phyloP scores from a whole-genome alignment of 768 basidiomycete genomes.

The Boletus sp. region DNA sequence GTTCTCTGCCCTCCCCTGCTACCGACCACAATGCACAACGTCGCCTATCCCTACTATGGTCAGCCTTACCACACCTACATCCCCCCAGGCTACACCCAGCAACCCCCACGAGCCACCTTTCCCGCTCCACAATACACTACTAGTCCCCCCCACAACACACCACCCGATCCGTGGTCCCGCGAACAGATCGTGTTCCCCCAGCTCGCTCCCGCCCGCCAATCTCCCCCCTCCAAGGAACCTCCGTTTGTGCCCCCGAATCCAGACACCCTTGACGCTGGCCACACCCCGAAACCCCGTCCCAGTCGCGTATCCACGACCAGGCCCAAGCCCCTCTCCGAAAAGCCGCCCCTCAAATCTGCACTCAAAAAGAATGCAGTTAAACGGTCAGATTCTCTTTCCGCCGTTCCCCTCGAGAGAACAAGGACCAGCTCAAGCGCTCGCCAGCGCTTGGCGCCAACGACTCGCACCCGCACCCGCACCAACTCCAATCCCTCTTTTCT shows the following conservation, averaged over 20 bases:
- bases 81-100: constrained; percentile 29
- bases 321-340: constrained; percentile 23
- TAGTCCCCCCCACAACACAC: constrained; percentile 31
- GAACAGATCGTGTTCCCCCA: constrained; percentile 34
- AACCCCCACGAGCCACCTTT: constrained; percentile 15
- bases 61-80: constrained; percentile 41
- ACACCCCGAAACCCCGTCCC: constrained; percentile 28
- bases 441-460: constrained; percentile 30
- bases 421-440: constrained; percentile 42
- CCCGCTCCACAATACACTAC: constrained; percentile 14
- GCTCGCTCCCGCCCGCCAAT: constrained; percentile 17
- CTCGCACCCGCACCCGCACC: constrained; percentile 33
- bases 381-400: constrained; percentile 23
- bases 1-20: neutral
- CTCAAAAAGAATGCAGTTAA: constrained; percentile 46
- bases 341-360: constrained; percentile 51
- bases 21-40: constrained; percentile 26
- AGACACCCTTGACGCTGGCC: constrained; percentile 17
- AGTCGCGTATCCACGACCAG: constrained; percentile 36
- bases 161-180: constrained; percentile 32
- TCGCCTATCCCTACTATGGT: constrained; percentile 43
- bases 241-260: constrained; percentile 27
- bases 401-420: constrained; percentile 33
- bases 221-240: constrained; percentile 15
- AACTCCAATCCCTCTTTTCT: constrained; percentile 35